Evolutionary conservation across 2,329 filamentous ascomycete species (phyloP), one percentile per base, ranked within the genome.

Genomic region (Aspergillus niger): DNA sequence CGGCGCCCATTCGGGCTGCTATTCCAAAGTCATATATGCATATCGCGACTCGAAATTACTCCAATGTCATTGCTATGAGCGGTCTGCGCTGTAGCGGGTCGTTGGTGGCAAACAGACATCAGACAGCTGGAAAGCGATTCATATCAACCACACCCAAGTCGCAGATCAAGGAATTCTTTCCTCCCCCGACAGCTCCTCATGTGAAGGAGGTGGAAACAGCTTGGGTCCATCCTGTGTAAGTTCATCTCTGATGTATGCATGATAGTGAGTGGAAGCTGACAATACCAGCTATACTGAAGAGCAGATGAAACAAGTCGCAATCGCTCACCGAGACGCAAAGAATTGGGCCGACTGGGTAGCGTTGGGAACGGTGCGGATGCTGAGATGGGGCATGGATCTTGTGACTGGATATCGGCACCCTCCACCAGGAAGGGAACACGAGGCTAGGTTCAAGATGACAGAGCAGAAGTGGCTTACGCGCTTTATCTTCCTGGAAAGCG

Each of bases 401-500:
- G 90, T 84, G 15, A 97, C 93, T 0, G 92, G 92, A 11, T 90
- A 92, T 67, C 87, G 86, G 32, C 92, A 97, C 72, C 85, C 91
- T 64, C 85, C 82, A 8, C 78, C 82, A 2, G 76, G 79, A 2
- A 72, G 77, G 55, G 69, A 68, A 62, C 67, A 60, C 54, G 63
- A 30, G 0, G 85, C 81, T 79, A 88, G 74, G 70, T 96, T 85
- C 70, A 74, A 76, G 36, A 91, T 91, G 82, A 95, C 86, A 0
- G 93, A 96, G 74, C 82, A 88, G 5, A 95, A 98, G 79, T 99
- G 95, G 89, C 83, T 97, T 69, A 86, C 91, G 52, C 86, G 94
- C 6, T 94, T 97, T 72, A 85, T 99, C 67, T 99, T 99, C 76
- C 84, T 99, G 36, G 95, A 99, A 76, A 93, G 89, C 52, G 91